phyloP scores from a whole-genome alignment of 2,329 filamentous ascomycete genomes.

The Colletotrichum euphorbiae region DNA sequence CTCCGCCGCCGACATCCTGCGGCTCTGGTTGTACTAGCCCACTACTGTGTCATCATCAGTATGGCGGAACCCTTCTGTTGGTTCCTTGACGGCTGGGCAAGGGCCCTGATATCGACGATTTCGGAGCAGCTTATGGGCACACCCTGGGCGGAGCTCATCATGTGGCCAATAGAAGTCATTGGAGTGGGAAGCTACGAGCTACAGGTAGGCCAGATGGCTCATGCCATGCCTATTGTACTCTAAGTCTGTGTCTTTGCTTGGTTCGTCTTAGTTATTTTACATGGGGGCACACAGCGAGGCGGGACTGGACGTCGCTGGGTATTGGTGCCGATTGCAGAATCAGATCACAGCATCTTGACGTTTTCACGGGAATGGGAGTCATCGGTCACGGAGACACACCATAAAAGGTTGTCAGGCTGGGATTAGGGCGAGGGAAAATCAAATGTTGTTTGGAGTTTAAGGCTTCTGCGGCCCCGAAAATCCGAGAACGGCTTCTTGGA shows the following conservation, averaged over 20 bases:
- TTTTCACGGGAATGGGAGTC: constrained; percentile 2
- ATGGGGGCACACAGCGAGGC: background rate
- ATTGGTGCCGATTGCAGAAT: background rate
- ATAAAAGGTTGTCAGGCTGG: constrained; percentile 1
- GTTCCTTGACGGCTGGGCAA: constrained; percentile 39
- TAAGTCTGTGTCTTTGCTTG: background rate
- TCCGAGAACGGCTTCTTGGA: background rate
- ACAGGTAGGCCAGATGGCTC: constrained; percentile 18
- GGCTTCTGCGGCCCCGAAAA: background rate
- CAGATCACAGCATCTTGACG: background rate
- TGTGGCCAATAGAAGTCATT: constrained; percentile 30
- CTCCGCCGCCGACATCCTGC: constrained; percentile 41
- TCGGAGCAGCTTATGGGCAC: constrained; percentile 29
- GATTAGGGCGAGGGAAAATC: background rate
- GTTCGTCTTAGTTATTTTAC: background rate
- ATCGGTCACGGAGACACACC: background rate
- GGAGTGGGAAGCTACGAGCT: constrained; percentile 18
- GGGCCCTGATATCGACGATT: constrained; percentile 16
- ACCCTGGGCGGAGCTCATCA: constrained; percentile 23
- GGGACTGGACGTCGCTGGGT: background rate
- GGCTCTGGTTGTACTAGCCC: constrained; percentile 41
- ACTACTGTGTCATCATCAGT: constrained; percentile 44
- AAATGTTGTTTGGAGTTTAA: background rate
- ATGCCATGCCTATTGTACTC: constrained; percentile 22
- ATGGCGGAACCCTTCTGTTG: constrained; percentile 41